Conservation (phyloP, 768 basidiomycete species). For the Suillus spraguei region DNA sequence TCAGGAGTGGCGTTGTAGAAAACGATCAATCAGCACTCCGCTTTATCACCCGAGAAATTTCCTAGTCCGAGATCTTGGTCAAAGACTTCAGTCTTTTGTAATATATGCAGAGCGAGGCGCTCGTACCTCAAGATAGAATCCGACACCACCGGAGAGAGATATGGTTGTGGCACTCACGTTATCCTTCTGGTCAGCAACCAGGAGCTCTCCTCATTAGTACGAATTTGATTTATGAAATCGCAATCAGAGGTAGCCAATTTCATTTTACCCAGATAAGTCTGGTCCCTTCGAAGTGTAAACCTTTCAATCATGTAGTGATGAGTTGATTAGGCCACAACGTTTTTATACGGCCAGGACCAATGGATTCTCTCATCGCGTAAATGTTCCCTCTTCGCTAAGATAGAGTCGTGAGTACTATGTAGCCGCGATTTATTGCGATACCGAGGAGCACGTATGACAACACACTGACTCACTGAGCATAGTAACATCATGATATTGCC, state of each 20-base stretch:
- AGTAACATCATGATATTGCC: background rate
- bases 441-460: background rate
- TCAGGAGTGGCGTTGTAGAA: background rate
- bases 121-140: background rate
- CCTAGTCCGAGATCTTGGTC: background rate
- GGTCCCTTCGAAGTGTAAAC: background rate
- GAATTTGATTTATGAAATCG: conserved; percentile 8
- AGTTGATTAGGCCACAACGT: conserved; percentile 2
- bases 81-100: background rate
- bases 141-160: background rate
- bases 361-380: background rate
- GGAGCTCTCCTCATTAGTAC: background rate
- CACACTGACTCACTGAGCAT: background rate
- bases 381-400: background rate
- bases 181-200: background rate
- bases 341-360: background rate
- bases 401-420: background rate
- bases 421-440: background rate
- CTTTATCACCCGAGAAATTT: background rate
- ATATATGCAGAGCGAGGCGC: background rate
- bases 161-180: no score
- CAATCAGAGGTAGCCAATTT: conserved; percentile 3
- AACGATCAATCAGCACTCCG: background rate
- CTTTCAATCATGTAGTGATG: background rate
- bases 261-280: conserved; percentile 2